phyloP scores from a whole-genome alignment of 176 grass and related monocot genomes.

The Eleusine indica region DNA sequence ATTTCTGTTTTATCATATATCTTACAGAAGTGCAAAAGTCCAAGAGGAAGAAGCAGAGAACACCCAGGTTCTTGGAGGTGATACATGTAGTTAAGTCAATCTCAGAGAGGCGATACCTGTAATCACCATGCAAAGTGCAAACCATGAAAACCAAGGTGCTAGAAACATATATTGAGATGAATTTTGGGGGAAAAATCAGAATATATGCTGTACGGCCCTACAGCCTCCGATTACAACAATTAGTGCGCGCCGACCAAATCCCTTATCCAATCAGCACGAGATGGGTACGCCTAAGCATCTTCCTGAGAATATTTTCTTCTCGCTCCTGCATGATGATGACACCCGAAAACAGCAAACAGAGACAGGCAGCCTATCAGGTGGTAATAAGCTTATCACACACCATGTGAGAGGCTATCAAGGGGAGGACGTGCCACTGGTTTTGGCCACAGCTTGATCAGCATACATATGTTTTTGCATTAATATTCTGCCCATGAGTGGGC shows the following conservation, averaged over 20 bases:
- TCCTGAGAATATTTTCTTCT: slow-evolving; percentile 25
- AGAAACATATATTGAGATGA: not conserved
- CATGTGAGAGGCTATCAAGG: slow-evolving; percentile 35
- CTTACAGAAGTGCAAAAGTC: not conserved
- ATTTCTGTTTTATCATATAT: not conserved
- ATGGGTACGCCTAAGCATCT: not conserved
- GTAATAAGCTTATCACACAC: slow-evolving; percentile 24
- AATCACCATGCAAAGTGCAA: not conserved
- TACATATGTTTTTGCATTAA: not conserved
- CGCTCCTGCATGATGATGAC: slow-evolving; percentile 8
- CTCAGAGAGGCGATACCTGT: not conserved
- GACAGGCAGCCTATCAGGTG: not conserved
- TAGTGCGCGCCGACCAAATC: slow-evolving; percentile 4
- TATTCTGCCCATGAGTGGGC: not conserved
- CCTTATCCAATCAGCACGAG: not conserved
- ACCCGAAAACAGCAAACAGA: not conserved
- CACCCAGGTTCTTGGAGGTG: slow-evolving; percentile 12
- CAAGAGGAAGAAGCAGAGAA: slow-evolving; percentile 9
- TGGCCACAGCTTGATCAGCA: not conserved
- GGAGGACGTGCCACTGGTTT: slow-evolving; percentile 8
- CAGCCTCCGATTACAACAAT: not conserved
- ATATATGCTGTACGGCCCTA: not conserved
- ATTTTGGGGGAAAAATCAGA: not conserved
- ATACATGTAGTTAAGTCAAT: not conserved
- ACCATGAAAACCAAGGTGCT: too few species aligned